Evolutionary conservation across 1,139 yeast genomes (phyloP), one percentile per base, ranked within the genome.

Genomic region (Suhomyces kunorum): DNA sequence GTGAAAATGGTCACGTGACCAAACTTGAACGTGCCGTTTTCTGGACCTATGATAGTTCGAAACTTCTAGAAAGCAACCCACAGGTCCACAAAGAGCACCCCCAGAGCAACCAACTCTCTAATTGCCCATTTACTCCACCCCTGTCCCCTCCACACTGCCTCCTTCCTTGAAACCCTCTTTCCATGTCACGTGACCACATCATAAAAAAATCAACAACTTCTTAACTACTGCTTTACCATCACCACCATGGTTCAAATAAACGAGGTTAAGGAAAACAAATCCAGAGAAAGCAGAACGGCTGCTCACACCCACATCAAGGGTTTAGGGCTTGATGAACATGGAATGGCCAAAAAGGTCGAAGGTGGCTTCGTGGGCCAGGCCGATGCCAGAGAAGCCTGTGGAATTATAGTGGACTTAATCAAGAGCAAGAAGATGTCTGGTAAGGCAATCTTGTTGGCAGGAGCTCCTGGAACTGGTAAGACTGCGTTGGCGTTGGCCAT

Each of bases 401-500:
- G 98, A 47, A 83, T 94, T 39, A 79, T 92, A 49, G 98, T 92
- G 26, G 98, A 92, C 64, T 72, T 92, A 57, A 89, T 92, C 68
- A 90, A 89, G 66, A 85, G 92, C 28, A 88, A 87, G 59, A 89
- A 84, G 63, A 85, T 92, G 87, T 84, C 95, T 41, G 98, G 98
- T 20, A 87, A 89, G 60, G 98, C 98, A n/a, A 82, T 92, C 34
- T 68, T 92, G 47, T 73, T 92, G 40, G 98, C 98, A 0, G 98
- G 98, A 45, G 95, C 96, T 4, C 98, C 98, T 13, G 98, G 98
- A 3, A 90, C 98, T 4, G 98, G 98, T 58, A 92, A 92, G 65
- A 92, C 98, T 1, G 98, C 98, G 0, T 74, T 92, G 57, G 98
- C 98, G 0, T 70, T 94, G 44, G 98, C 98, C 1, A 83, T 94